phyloP scores from a whole-genome alignment of 208 protist genomes.

The Trypanosoma congolense region DNA sequence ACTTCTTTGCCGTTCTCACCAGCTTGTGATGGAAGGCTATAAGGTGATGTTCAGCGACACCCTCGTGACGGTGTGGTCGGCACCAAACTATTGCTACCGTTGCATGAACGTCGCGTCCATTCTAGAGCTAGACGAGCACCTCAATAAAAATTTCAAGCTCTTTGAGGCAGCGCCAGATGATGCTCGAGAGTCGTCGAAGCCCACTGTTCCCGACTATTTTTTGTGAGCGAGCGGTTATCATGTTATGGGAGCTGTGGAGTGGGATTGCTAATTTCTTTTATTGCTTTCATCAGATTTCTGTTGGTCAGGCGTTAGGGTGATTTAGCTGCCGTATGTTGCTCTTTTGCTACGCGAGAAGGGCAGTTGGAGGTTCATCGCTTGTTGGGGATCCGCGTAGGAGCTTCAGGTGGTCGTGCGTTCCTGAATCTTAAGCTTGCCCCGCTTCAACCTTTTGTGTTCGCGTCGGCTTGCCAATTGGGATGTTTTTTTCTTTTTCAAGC shows the following conservation, averaged over 20 bases:
- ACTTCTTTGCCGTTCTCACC: constrained; percentile 93
- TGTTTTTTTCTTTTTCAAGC: too few species aligned
- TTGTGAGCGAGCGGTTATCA: too few species aligned
- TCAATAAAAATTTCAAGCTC: constrained; percentile 98
- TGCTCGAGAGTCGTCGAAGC: constrained; percentile 69
- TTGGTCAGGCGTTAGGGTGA: too few species aligned
- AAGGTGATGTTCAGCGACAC: constrained; percentile 92
- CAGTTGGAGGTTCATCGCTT: too few species aligned
- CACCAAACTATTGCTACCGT: constrained; percentile 96
- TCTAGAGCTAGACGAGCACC: constrained; percentile 96
- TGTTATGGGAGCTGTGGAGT: too few species aligned
- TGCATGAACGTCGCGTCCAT: constrained; percentile 98
- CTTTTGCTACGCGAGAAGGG: background rate
- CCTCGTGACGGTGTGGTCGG: constrained; percentile 95
- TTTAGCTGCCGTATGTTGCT: too few species aligned
- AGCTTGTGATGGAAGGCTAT: constrained; percentile 96
- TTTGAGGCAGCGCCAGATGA: constrained; percentile 98
- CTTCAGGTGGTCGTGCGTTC: too few species aligned
- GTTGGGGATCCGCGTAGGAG: background rate
- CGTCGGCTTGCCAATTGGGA: too few species aligned
- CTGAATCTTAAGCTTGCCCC: too few species aligned
- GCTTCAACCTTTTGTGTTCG: too few species aligned
- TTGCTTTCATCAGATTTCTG: too few species aligned
- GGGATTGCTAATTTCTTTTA: too few species aligned
- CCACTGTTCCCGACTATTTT: constrained; percentile 77